Conservation (phyloP, 345 rosid species). For the Aquilaria yunnanensis region DNA sequence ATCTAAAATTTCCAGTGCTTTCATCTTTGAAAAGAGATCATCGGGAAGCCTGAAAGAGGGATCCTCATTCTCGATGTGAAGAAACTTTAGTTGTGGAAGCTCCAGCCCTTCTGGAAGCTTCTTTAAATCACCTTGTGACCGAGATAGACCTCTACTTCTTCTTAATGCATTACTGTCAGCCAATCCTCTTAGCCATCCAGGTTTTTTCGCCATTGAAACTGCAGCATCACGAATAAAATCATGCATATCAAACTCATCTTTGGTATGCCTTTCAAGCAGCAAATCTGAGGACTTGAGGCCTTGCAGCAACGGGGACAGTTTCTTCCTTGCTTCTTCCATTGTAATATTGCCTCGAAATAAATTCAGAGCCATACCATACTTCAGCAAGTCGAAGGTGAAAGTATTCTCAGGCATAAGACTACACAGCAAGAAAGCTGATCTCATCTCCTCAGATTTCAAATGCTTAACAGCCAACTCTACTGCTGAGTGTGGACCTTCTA, state of each 20-base stretch:
- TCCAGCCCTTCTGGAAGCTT: slow-evolving; percentile 16
- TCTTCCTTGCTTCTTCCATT: slow-evolving; percentile 13
- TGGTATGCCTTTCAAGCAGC: slow-evolving; percentile 14
- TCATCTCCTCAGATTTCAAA: slow-evolving; percentile 17
- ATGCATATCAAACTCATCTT: slow-evolving; percentile 7
- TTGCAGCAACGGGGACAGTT: slow-evolving; percentile 7
- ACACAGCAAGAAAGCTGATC: slow-evolving; percentile 26
- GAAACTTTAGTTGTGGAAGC: slow-evolving; percentile 18
- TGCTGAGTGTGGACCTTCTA: background rate
- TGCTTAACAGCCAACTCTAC: slow-evolving; percentile 20
- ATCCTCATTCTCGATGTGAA: slow-evolving; percentile 1
- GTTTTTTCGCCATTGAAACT: slow-evolving; percentile 3
- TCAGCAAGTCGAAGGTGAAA: slow-evolving; percentile 10
- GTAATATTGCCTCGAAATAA: slow-evolving; percentile 6
- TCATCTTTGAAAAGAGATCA: slow-evolving; percentile 16
- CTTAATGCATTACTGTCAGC: background rate
- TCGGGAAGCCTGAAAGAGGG: background rate
- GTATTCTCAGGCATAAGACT: slow-evolving; percentile 1
- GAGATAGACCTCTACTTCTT: slow-evolving; percentile 6
- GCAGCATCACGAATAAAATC: slow-evolving; percentile 6
- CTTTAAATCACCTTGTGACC: slow-evolving; percentile 1
- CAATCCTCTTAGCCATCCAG: background rate
- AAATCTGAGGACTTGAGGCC: slow-evolving; percentile 21
- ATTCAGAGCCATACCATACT: slow-evolving; percentile 2
- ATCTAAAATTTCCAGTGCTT: slow-evolving; percentile 16